Conservation (phyloP, 139 green algal genomes). For the Haematococcus lacustris region DNA sequence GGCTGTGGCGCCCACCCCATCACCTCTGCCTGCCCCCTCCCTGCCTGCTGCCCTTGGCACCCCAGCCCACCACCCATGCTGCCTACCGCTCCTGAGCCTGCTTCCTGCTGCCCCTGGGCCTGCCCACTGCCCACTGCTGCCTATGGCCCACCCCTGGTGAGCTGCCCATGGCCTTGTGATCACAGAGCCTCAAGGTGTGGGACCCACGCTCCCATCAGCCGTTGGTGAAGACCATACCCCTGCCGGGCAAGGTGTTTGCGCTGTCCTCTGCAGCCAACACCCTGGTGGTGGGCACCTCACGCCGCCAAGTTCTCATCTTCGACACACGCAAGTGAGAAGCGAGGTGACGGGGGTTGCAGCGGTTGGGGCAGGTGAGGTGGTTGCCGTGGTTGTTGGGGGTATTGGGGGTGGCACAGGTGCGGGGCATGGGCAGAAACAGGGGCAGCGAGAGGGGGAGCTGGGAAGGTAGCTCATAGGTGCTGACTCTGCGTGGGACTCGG, state of each 20-base stretch:
- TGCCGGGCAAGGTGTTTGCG: conserved; percentile 73
- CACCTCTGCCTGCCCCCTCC: not conserved
- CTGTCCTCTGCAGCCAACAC: conserved; percentile 35
- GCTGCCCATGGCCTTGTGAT: not conserved
- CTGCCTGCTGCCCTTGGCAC: not conserved
- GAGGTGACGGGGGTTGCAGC: not conserved
- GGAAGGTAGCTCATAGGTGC: not conserved
- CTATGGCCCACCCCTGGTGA: not conserved
- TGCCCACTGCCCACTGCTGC: not conserved
- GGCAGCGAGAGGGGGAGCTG: not conserved
- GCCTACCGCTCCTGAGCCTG: not conserved
- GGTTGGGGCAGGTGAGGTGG: not conserved
- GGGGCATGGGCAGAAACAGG: not conserved
- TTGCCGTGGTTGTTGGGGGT: not conserved
- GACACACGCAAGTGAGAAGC: conserved; percentile 56
- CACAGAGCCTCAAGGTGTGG: conserved; percentile 9
- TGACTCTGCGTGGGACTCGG: not conserved
- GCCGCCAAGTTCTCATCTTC: conserved; percentile 72
- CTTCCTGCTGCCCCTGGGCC: not conserved
- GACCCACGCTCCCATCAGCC: not conserved
- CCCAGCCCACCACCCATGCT: not conserved
- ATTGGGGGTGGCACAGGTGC: not conserved
- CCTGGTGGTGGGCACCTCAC: conserved; percentile 72
- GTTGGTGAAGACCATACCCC: conserved; percentile 25
- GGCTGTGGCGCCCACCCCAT: not conserved